Percentiles rank a stretch among this genome's conserved stretches.
phyloP scores from a whole-genome alignment of 2,329 filamentous ascomycete species.

The Aureobasidium zeae region DNA sequence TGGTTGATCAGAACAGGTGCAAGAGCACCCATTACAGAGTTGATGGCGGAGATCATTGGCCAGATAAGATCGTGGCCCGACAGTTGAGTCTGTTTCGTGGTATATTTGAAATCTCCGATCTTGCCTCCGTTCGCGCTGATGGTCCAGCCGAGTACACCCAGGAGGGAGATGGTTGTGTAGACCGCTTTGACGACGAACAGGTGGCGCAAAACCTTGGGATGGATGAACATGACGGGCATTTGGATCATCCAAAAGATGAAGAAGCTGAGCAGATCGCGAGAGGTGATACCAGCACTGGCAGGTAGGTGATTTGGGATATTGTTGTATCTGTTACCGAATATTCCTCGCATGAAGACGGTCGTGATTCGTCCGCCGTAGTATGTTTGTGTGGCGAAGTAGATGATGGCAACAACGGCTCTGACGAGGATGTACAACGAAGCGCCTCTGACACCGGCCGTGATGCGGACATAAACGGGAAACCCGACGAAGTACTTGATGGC shows the following conservation, averaged over 20 bases:
- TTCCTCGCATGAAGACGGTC: conserved; percentile 4
- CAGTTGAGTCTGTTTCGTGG: conserved; percentile 6
- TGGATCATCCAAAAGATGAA: conserved; percentile 9
- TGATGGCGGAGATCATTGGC: conserved; percentile 11
- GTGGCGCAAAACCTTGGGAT: not conserved
- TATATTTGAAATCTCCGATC: not conserved
- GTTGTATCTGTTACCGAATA: conserved; percentile 4
- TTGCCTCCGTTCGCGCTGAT: conserved; percentile 1
- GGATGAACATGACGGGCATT: conserved; percentile 6
- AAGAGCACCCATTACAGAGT: conserved; percentile 6
- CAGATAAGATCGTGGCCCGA: conserved; percentile 2
- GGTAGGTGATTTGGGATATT: conserved; percentile 8
- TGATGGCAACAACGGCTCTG: conserved; percentile 3
- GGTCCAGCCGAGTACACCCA: conserved; percentile 1
- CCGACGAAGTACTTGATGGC: conserved; percentile 2
- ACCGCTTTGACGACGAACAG: conserved; percentile 4
- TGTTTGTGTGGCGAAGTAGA: conserved; percentile 6
- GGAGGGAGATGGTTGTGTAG: conserved; percentile 1
- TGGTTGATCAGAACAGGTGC: conserved; percentile 6
- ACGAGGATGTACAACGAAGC: conserved; percentile 2
- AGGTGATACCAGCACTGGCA: not conserved
- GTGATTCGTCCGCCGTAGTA: conserved; percentile 8
- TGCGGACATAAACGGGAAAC: conserved; percentile 3
- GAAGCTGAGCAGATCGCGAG: conserved; percentile 3
- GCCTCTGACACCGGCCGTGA: conserved; percentile 6